phyloP scores from a whole-genome alignment of 257 asterid species.

The Capsicum baccatum region DNA sequence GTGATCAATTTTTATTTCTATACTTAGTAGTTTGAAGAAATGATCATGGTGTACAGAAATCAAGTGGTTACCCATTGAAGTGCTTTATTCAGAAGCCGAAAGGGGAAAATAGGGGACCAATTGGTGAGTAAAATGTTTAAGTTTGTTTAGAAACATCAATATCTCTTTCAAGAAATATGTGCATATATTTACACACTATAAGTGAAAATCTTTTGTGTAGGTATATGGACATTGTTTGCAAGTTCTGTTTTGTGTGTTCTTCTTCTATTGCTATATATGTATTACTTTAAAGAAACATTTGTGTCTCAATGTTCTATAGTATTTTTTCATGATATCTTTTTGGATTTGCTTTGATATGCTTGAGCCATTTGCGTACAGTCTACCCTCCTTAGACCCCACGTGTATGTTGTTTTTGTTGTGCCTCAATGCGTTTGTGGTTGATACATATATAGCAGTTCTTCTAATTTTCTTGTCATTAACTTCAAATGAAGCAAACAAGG shows the following conservation, averaged over 20 bases:
- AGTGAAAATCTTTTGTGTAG: constrained; percentile 14
- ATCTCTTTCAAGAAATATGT: constrained; percentile 10
- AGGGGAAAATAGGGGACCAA: constrained; percentile 7
- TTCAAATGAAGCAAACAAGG: background rate
- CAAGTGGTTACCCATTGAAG: constrained; percentile 15
- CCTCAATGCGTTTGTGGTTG: background rate
- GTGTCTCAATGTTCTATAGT: background rate
- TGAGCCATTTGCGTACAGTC: background rate
- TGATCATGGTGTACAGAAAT: constrained; percentile 12
- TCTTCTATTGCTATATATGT: constrained; percentile 1
- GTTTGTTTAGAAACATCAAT: background rate
- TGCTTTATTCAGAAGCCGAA: constrained; percentile 17
- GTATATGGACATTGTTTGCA: constrained; percentile 11
- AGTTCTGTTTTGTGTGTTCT: background rate
- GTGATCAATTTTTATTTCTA: constrained; percentile 3
- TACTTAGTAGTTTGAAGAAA: constrained; percentile 21
- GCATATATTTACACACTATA: constrained; percentile 17
- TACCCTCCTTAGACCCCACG: background rate
- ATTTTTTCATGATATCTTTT: background rate
- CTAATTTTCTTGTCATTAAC: background rate
- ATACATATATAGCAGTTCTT: background rate
- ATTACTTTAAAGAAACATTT: background rate
- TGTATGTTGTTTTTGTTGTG: background rate
- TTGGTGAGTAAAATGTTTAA: constrained; percentile 23
- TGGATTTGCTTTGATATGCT: background rate